Conservation (phyloP, 371 early-diverging fungal species). For the Lichtheimia ramosa region DNA sequence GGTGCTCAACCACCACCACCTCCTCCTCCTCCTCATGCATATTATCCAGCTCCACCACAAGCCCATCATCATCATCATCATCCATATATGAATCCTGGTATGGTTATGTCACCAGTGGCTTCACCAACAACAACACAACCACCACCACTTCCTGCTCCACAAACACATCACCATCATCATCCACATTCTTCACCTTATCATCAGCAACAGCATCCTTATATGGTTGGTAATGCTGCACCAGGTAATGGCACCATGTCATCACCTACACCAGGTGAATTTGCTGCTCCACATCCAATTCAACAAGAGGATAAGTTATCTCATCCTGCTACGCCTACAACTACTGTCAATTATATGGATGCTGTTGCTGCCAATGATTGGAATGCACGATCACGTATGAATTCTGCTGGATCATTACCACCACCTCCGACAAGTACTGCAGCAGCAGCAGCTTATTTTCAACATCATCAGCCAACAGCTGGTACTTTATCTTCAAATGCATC, state of each 20-base stretch:
- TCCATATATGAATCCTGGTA: background rate
- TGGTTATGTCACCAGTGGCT: background rate
- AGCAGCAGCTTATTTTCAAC: constrained; percentile 11
- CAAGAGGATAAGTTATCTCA: background rate
- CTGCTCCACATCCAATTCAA: constrained; percentile 1
- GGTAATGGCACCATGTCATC: background rate
- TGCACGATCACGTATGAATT: constrained; percentile 15
- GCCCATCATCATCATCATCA: background rate
- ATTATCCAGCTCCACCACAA: background rate
- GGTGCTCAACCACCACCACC: background rate
- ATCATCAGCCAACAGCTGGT: background rate
- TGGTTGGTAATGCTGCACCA: background rate
- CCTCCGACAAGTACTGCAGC: background rate
- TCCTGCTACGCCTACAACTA: background rate
- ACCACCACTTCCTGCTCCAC: background rate
- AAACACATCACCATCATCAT: background rate
- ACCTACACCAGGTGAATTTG: constrained; percentile 4
- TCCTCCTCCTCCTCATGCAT: background rate
- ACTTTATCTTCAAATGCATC: constrained; percentile 19
- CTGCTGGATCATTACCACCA: constrained; percentile 8
- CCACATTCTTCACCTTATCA: background rate
- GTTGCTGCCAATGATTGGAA: background rate
- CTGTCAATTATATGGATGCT: constrained; percentile 1
- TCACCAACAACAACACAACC: background rate
- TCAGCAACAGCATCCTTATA: constrained; percentile 2